A percentile compares a stretch with the other conserved stretches of the same genome.
Evolutionary conservation across 352 stramenopile genomes (phyloP).

Genomic region (Plasmopara muralis): DNA sequence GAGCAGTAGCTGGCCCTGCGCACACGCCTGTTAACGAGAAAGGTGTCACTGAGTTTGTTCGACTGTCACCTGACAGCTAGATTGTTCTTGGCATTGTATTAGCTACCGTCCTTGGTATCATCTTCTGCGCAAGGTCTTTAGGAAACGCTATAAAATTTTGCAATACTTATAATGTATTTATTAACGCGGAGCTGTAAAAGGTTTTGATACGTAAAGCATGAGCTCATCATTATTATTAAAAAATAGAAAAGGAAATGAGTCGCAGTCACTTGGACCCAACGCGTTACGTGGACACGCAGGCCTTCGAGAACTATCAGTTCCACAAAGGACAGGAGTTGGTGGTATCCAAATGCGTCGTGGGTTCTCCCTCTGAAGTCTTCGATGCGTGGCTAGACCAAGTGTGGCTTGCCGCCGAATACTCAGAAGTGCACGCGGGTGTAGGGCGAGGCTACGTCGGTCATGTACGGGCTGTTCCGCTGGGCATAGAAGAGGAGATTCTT

Average conservation of each 20-base stretch:
- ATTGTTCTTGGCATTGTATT: constrained; percentile 23
- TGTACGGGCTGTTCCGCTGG: constrained; percentile 35
- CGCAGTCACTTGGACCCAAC: constrained; percentile 21
- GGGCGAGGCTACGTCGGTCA: constrained; percentile 55
- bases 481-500: constrained; percentile 63
- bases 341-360: constrained; percentile 44
- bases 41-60: constrained; percentile 31
- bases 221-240: neutral
- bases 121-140: constrained; percentile 29
- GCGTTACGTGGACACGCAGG: constrained; percentile 28
- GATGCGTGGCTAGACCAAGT: constrained; percentile 55
- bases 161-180: neutral
- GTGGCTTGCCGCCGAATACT: constrained; percentile 32
- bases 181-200: no score
- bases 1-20: constrained; percentile 36
- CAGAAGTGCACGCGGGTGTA: constrained; percentile 38
- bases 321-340: constrained; percentile 56
- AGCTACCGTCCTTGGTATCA: constrained; percentile 24
- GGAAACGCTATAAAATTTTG: constrained; percentile 25
- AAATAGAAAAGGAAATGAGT: constrained; percentile 12
- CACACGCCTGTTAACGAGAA: constrained; percentile 49
- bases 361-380: constrained; percentile 42
- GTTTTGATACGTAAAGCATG: no score
- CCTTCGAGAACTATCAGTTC: constrained; percentile 42
- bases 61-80: constrained; percentile 30